These are phyloP conservation scores for Botrytis aclada DNA, from an alignment of 2,329 filamentous ascomycete species.

Conservation along the genomic window DNA sequence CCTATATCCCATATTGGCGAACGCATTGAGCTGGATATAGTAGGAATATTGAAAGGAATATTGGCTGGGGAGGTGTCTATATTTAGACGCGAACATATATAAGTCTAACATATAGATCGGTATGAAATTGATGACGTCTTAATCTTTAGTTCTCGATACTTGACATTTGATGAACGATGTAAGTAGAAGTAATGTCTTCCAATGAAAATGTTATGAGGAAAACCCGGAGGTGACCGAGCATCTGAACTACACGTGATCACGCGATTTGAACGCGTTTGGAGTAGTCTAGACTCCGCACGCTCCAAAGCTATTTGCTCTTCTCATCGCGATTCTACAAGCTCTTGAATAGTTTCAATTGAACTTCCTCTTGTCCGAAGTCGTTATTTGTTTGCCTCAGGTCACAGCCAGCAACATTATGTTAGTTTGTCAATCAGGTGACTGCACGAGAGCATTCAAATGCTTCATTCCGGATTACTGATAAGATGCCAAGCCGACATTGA, in stretches of 20 bases:
- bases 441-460: too few species aligned
- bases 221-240: neutral
- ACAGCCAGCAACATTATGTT: too few species aligned
- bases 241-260: neutral
- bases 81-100: neutral
- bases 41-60: constrained; percentile 12
- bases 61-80: neutral
- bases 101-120: neutral
- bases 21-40: neutral
- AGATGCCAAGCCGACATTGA: too few species aligned
- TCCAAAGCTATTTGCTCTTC: too few species aligned
- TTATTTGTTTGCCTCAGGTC: too few species aligned
- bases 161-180: neutral
- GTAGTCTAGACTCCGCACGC: too few species aligned
- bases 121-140: neutral
- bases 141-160: neutral
- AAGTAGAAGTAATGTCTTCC: neutral
- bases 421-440: too few species aligned
- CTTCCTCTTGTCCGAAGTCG: too few species aligned
- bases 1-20: neutral
- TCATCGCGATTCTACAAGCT: too few species aligned
- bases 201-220: neutral
- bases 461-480: too few species aligned
- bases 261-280: neutral
- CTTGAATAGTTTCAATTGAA: neutral